Conservation (phyloP, 495 filamentous ascomycete species). For the Penicillium diatomitis region DNA sequence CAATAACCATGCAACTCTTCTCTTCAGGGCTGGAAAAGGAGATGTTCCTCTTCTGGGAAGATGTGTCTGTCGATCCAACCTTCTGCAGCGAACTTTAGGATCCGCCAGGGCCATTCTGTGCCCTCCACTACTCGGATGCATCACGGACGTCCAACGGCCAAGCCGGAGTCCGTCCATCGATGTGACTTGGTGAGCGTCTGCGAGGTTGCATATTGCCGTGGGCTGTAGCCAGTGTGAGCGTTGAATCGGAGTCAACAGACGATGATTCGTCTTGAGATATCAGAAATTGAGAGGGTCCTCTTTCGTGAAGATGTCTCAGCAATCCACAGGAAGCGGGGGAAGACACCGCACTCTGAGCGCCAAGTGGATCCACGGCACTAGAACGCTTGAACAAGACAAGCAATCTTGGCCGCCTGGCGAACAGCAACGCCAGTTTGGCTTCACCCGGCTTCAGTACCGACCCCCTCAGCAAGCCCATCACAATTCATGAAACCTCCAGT, state of each 20-base stretch:
- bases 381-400: slow-evolving; percentile 17
- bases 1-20: no score
- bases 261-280: no score
- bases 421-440: neutral
- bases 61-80: slow-evolving; percentile 13
- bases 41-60: slow-evolving; percentile 17
- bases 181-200: no score
- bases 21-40: slow-evolving; percentile 5
- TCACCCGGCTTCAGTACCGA: neutral
- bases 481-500: no score
- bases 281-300: no score
- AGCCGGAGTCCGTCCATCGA: slow-evolving; percentile 13
- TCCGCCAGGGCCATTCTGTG: neutral
- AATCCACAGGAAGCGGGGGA: slow-evolving; percentile 2
- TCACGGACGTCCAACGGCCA: slow-evolving; percentile 21
- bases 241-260: no score
- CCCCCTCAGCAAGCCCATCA: no score
- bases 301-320: neutral
- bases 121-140: neutral
- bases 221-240: no score
- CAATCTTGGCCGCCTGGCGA: slow-evolving; percentile 1
- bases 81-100: slow-evolving; percentile 11
- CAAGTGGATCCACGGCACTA: neutral
- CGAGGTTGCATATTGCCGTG: no score
- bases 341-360: neutral